Conservation (phyloP, 805 yeast species). For the Barnettozyma botsteinii region DNA sequence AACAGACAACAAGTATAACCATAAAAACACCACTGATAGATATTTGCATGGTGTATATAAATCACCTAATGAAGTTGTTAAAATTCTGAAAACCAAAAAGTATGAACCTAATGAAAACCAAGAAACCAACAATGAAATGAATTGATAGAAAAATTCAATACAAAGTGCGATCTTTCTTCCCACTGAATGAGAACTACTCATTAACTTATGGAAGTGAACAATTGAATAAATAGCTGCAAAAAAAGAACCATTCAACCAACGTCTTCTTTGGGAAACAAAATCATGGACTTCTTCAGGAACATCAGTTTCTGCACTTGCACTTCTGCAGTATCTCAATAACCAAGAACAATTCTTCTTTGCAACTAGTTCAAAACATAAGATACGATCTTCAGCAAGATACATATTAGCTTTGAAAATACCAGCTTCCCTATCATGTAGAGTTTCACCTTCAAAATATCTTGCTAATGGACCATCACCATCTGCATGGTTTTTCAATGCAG, state of each 20-base stretch:
- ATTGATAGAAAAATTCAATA: constrained; percentile 75
- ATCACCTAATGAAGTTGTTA: constrained; percentile 73
- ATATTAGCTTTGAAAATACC: constrained; percentile 92
- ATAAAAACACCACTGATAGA: constrained; percentile 70
- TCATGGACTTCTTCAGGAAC: constrained; percentile 88
- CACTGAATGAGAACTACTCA: constrained; percentile 65
- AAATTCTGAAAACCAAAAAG: constrained; percentile 82
- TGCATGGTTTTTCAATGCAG: constrained; percentile 60
- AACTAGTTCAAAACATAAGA: constrained; percentile 91
- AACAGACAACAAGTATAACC: constrained; percentile 78
- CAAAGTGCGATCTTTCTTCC: constrained; percentile 65
- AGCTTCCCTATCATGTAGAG: constrained; percentile 54
- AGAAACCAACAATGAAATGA: constrained; percentile 67
- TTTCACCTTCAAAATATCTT: constrained; percentile 90
- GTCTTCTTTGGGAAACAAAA: constrained; percentile 83
- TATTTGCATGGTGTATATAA: constrained; percentile 69
- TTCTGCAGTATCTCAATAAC: constrained; percentile 77
- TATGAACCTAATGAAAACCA: constrained; percentile 93
- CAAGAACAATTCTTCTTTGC: constrained; percentile 72
- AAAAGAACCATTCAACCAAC: constrained; percentile 96
- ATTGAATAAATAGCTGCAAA: constrained; percentile 90
- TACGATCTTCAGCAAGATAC: constrained; percentile 97
- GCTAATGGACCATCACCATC: constrained; percentile 81
- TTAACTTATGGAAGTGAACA: constrained; percentile 67
- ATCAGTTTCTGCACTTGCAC: constrained; percentile 91